Evolutionary conservation across 345 rosid species (phyloP), one percentile per base, ranked within the genome.

Genomic region (Hevea brasiliensis): DNA sequence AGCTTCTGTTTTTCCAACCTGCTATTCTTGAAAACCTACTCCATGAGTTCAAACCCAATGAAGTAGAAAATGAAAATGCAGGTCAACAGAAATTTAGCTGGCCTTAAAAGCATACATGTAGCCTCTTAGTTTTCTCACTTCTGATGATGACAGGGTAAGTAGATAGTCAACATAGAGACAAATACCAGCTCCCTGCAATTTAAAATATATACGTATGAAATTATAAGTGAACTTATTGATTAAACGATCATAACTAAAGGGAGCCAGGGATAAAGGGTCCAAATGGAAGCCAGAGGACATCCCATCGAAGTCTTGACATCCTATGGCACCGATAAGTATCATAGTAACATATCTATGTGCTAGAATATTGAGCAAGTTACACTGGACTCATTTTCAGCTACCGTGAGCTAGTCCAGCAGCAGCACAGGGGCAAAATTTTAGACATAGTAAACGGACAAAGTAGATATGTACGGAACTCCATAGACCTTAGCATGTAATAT

Each of bases 281-380:
- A 21, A 95, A 75, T 2, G 96, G 98, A 77, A 89, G 98, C 99
- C 98, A 95, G 47, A 91, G 80, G 24, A 83, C 83, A 80, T 95
- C 94, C 99, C 97, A 92, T 62, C 88, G 88, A 72, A 95, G 91
- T 77, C 81, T 92, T 24, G 94, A 86, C 84, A 89, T 55, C 78
- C 98, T 95, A 72, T 27, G 24, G 24, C 53, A 53, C 76, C 73
- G 26, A 79, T 57, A 32, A 77, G 72, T 15, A 74, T 70, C 9
- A 56, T 12, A 51, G 42, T 12, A 65, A n/a, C n/a, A n/a, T n/a
- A 44, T 44, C 20, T 48, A 5, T 53, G 26, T 41, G 12, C 54
- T 42, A 68, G 15, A 67, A 67, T 17, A 67, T 21, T 40, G 10
- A 26, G 17, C 15, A 44, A 45, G 14, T 41, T 58, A 70, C 7